These are phyloP conservation scores for Alopecurus myosuroides DNA, from an alignment of 176 grass and related monocot genomes.

Conservation along the genomic window DNA sequence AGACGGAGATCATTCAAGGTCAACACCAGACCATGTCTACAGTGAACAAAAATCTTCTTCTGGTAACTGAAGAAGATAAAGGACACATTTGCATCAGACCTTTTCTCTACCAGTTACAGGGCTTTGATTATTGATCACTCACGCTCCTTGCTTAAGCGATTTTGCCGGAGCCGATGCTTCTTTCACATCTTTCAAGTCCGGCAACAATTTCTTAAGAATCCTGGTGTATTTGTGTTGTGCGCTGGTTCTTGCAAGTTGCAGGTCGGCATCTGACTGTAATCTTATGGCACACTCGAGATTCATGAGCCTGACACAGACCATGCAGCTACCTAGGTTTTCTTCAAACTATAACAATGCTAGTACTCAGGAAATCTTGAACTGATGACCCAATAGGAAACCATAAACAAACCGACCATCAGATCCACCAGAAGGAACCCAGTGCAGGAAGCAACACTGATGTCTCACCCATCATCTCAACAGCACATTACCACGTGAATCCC, in stretches of 20 bases:
- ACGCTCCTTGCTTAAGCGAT: neutral
- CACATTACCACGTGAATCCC: slow-evolving; percentile 10
- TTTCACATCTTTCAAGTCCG: neutral
- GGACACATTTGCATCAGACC: neutral
- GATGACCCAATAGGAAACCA: neutral
- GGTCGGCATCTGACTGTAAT: neutral
- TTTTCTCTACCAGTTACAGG: neutral
- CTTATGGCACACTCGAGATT: slow-evolving; percentile 15
- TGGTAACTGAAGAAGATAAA: neutral
- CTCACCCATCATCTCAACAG: slow-evolving; percentile 16
- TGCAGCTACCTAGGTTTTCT: neutral
- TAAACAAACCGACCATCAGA: slow-evolving; percentile 7
- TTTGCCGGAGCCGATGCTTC: neutral
- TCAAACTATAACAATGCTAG: slow-evolving; percentile 4
- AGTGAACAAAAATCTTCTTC: slow-evolving; percentile 4
- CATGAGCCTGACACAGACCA: neutral
- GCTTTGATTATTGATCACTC: neutral
- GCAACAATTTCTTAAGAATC: neutral
- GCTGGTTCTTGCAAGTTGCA: neutral
- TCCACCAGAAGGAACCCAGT: slow-evolving; percentile 6
- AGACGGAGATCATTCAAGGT: neutral
- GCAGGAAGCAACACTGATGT: slow-evolving; percentile 34
- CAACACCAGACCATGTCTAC: neutral
- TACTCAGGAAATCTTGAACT: neutral
- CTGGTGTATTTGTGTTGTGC: too few relatives aligned